Conservation (phyloP, 2,329 filamentous ascomycete genomes). For the Trichoderma afroharzianum region DNA sequence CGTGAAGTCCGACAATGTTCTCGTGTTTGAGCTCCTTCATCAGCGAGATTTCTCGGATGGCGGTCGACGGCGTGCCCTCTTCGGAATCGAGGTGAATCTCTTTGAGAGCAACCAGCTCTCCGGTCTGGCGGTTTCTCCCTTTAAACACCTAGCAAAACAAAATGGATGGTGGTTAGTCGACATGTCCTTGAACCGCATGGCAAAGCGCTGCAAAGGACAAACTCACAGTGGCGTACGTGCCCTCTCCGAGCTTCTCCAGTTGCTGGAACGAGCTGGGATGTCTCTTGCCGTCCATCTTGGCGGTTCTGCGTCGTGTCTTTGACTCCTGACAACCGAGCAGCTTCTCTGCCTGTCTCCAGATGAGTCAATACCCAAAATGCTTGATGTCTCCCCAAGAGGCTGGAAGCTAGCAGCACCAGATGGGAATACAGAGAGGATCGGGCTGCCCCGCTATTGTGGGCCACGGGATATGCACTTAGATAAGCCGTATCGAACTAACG, state of each 20-base stretch:
- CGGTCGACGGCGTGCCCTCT: slow-evolving; percentile 94
- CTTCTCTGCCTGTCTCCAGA: not conserved
- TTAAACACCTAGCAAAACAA: slow-evolving; percentile 78
- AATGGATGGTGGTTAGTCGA: not conserved
- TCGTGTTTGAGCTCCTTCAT: slow-evolving; percentile 99
- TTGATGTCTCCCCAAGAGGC: not conserved
- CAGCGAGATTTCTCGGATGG: slow-evolving; percentile 95
- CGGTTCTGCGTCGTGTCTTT: not conserved
- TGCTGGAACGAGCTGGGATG: slow-evolving; percentile 98
- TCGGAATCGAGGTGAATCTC: slow-evolving; percentile 98
- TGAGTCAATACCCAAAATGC: not conserved
- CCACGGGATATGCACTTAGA: slow-evolving; percentile 10
- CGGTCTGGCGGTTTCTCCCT: slow-evolving; percentile 93
- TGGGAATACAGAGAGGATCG: not conserved
- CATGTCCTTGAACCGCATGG: not conserved
- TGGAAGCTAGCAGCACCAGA: not conserved
- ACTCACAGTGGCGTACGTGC: slow-evolving; percentile 92
- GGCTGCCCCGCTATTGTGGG: slow-evolving; percentile 11
- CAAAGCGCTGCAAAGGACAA: not conserved
- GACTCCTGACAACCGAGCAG: not conserved
- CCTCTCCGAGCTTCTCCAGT: slow-evolving; percentile 97
- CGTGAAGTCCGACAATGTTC: slow-evolving; percentile 94
- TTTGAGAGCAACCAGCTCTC: slow-evolving; percentile 93
- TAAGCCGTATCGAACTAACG: slow-evolving; percentile 6
- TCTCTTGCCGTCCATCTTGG: slow-evolving; percentile 79